Base-by-base conservation (phyloP, 805 yeast genomes). In the Ogataea neopini region DNA sequence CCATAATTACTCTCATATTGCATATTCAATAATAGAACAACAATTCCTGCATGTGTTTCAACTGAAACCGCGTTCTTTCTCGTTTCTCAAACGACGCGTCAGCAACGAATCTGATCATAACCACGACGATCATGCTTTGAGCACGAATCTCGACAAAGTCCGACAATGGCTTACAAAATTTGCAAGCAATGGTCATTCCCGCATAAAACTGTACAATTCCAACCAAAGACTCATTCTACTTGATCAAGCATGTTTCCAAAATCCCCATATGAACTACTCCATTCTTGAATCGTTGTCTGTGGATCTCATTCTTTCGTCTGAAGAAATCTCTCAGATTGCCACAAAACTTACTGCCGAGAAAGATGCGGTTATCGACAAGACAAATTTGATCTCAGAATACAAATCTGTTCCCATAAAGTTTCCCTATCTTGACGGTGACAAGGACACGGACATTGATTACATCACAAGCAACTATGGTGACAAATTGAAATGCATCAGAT, bases 51-150 rank as follows among this genome's bases (percentile, higher is more conserved):
- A 38, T 4, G 22, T 42, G 3, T 23, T 44, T 15, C 35, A 39
- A 4, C 41, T 41, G 9, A 44, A 38, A 25, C 33, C 48, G 6
- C 40, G 47, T 11, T 28, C 47, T 13, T 26, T 32, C n/a, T 44
- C 51, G 10, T 36, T 41, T 30, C 14, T 53, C 13, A 56, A 56
- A 25, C 44, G 57, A 20, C 50, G 56, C n/a, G 52, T 45, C 19
- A 53, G 55, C 23, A 50, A 55, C 36, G 58, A 49, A n/a, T 39
- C 47, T 6, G 50, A 48, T 10, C 49, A 56, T 26, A 58, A 56
- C 26, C 60, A 59, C 34, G 39, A 47, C 18, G 53, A 49, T 13
- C 50, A 56, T 34, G 59, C 62, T 4, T 44, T 58, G 15, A 37
- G 43, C 13, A 55, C 61, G 1, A 41, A 38, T 19, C 28, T 53